Base-by-base conservation (phyloP, 2,329 filamentous ascomycete species). In the Massarina eburnea region DNA sequence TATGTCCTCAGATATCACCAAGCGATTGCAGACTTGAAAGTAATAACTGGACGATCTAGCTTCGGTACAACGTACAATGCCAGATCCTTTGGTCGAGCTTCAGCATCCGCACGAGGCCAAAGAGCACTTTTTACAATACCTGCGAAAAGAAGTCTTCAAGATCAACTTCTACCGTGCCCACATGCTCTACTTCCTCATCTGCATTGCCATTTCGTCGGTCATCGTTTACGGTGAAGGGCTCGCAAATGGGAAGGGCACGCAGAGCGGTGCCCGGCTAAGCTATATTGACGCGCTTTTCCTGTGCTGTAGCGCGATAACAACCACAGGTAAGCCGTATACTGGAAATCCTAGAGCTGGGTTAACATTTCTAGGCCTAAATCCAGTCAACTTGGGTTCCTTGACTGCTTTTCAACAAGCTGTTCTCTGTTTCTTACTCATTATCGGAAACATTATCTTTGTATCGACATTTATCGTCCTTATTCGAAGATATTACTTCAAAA, bases 371-470 rank as follows among this genome's bases (percentile, higher is more conserved):
- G 61, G 62, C 1, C 52, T 66, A 2, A 64, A 64, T 35, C 34
- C 58, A 0, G 61, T 66, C 6, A 46, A 66, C 15, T 38, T 66
- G 12, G 54, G 60, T 21, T 48, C 54, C 21, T 41, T 65, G 5
- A 57, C 59, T 4, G 52, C 48, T 2, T 64, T 64, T 24, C 62
- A 66, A 34, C 60, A 65, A 46, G 60, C 59, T 8, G 54, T 60
- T 1, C 49, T 65, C 14, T 61, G 55, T 20, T 34, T 63, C 3
- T 36, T 66, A 7, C 51, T 65, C 18, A 47, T 63, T n/a, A 47
- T 66, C 22, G 62, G 62, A 18, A 66, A 58, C 30, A 61, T 65
- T n/a, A 55, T 56, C 1, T 65, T 65, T 20, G 61, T 65, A 1
- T 63, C 59, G 3, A 60, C 58, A 26, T 58, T 61, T 10, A 57